Conservation (phyloP, 176 grass and related monocot species). For the Melocanna baccifera region DNA sequence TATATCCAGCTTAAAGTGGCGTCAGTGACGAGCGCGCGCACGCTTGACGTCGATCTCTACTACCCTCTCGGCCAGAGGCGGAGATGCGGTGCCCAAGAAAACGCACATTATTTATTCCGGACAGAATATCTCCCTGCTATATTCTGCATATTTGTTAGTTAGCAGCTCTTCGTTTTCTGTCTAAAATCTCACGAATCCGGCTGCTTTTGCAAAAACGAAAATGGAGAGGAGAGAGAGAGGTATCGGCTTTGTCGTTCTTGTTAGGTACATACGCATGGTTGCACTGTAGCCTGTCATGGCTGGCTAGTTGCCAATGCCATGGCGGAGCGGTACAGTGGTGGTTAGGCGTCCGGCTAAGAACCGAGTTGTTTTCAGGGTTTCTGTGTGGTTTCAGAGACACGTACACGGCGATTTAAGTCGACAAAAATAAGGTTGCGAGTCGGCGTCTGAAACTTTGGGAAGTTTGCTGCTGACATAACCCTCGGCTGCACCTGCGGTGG, state of each 20-base stretch:
- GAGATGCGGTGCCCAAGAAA: not conserved
- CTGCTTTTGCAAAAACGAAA: not conserved
- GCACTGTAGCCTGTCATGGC: not conserved
- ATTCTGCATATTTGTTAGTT: not conserved
- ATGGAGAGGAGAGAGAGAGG: not conserved
- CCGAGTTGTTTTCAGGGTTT: not conserved
- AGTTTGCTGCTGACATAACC: not conserved
- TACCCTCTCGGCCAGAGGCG: not conserved
- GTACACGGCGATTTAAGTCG: not conserved
- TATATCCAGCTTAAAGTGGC: not conserved
- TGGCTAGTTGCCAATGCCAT: not conserved
- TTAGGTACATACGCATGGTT: not conserved
- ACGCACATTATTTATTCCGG: not conserved
- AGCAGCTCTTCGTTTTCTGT: not conserved
- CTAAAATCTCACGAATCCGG: not conserved
- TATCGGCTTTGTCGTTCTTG: not conserved
- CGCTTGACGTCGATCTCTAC: slow-evolving; percentile 22
- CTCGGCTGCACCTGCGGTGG: not conserved
- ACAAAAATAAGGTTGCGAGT: not conserved
- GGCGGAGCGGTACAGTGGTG: not conserved
- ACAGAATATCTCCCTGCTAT: not conserved
- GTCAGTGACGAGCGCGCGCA: not conserved
- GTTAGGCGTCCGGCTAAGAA: not conserved
- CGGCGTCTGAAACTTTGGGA: not conserved
- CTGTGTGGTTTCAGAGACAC: not conserved